Percentiles rank a stretch among this genome's conserved stretches.
Evolutionary conservation across 176 grass and related monocot species (phyloP).

Genomic region (Cenchrus purpureus): DNA sequence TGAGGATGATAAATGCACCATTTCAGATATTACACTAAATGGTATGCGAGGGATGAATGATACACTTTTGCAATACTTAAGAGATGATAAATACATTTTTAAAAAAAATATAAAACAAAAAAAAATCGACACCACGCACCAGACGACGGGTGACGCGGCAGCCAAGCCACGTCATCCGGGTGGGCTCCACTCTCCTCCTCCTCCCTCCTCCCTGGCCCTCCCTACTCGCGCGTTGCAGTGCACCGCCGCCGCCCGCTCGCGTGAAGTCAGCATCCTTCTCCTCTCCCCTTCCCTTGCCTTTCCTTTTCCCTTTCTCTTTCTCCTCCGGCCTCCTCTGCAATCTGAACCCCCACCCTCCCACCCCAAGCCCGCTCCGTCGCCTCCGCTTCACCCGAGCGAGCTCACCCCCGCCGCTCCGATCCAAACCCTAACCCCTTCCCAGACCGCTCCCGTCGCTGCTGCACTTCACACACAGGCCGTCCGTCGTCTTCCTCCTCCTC

Average conservation of each 20-base stretch:
- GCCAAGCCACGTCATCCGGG: not conserved
- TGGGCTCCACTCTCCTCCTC: too few relatives aligned
- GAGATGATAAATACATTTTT: too few relatives aligned
- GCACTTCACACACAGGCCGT: too few relatives aligned
- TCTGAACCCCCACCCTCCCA: not conserved
- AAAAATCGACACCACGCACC: not conserved
- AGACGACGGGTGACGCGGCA: not conserved
- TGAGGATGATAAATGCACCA: too few relatives aligned
- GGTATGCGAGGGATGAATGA: too few relatives aligned
- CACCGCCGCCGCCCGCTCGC: not conserved
- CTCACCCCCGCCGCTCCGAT: not conserved
- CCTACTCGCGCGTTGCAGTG: not conserved
- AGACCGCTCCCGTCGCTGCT: not conserved
- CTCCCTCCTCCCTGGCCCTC: too few relatives aligned
- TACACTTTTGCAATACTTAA: too few relatives aligned
- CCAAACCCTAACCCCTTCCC: not conserved
- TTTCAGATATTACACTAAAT: too few relatives aligned
- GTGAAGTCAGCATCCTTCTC: conserved; percentile 10
- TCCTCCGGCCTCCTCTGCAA: not conserved
- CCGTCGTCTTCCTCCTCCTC: not conserved
- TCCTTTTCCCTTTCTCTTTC: not conserved
- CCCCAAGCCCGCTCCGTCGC: not conserved
- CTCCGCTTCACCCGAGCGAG: not conserved
- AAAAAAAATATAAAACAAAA: too few relatives aligned
- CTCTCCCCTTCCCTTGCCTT: too few relatives aligned